Evolutionary conservation across 768 basidiomycete genomes (phyloP), one percentile per base, ranked within the genome.

Genomic region (Boletus edulis): DNA sequence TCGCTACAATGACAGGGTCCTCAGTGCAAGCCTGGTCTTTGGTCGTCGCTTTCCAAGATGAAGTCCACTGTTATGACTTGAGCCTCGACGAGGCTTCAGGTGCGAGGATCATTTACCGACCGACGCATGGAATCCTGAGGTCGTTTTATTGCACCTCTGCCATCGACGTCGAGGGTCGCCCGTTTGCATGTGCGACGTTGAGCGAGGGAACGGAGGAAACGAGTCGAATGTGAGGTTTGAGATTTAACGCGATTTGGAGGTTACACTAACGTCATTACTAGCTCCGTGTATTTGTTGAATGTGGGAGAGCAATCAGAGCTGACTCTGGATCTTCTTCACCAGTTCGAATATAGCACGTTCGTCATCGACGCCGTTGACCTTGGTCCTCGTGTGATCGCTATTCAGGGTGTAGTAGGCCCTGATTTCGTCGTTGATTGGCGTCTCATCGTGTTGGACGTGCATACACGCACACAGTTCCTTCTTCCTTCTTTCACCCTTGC

Each of bases 11-110:
- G 55, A 43, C 27, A 5, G n/a, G 18, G 51, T 14, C 1, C 31
- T 49, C 14, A 0, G n/a, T 10, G 58, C 40, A 1, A 46, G 38
- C 22, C 34, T 66, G 40, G 41, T 66, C 39, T 54, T 24, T 65
- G 22, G 3, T 65, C 37, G 9, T 62, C 18, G 60, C 54, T 22
- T 38, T 64, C 27, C 42, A 13, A 17, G 50, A 62, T 7, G 49
- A 54, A 50, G 46, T 64, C 8, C 52, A 50, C 6, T 64, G 63
- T 14, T 59, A 65, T 49, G 55, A 62, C 31, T 27, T 58, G 55
- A 45, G 18, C 41, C 35, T 53, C 3, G 47, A 54, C 18, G 27
- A 39, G 14, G 35, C 47, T 32, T 46, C 57, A 9, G 42, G 37
- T 15, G 39, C 42, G 5, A 55, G 32, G 13, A 43, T 63, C 27